phyloP scores from a whole-genome alignment of 768 basidiomycete genomes.

The Gymnopilus junonius region DNA sequence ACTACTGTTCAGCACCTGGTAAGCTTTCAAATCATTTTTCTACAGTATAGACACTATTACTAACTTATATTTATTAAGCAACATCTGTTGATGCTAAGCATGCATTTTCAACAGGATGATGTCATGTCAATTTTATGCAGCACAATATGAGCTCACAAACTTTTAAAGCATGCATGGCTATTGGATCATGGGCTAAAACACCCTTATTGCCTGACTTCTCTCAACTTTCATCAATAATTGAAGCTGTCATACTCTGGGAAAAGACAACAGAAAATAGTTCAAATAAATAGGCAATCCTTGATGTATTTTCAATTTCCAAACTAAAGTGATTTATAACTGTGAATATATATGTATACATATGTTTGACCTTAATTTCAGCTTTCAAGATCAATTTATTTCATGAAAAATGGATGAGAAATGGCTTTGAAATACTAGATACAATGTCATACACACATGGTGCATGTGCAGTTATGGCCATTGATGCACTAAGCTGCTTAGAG shows the following conservation, averaged over 20 bases:
- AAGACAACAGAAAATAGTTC: not conserved
- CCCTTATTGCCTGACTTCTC: slow-evolving; percentile 23
- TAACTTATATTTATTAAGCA: slow-evolving; percentile 9
- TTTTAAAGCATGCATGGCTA: slow-evolving; percentile 35
- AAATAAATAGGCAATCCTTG: not conserved
- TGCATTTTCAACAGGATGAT: slow-evolving; percentile 36
- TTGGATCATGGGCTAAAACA: slow-evolving; percentile 33
- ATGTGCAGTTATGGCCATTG: too few species aligned
- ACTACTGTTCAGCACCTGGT: slow-evolving; percentile 31
- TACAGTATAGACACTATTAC: not conserved
- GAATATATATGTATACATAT: not conserved
- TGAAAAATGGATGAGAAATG: not conserved
- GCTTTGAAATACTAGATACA: not conserved
- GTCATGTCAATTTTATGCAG: slow-evolving; percentile 38
- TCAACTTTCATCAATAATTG: too few species aligned
- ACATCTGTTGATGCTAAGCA: slow-evolving; percentile 40
- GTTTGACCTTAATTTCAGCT: not conserved
- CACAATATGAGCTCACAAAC: slow-evolving; percentile 36
- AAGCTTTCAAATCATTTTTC: slow-evolving; percentile 2
- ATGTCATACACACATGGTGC: too few species aligned
- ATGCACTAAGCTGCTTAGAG: too few species aligned
- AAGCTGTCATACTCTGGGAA: not conserved
- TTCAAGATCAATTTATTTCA: not conserved
- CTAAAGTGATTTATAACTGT: too few species aligned
- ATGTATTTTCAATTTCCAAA: not conserved